Base-by-base conservation (phyloP, 169 alveolate genomes). In the Plasmodium vivax region DNA sequence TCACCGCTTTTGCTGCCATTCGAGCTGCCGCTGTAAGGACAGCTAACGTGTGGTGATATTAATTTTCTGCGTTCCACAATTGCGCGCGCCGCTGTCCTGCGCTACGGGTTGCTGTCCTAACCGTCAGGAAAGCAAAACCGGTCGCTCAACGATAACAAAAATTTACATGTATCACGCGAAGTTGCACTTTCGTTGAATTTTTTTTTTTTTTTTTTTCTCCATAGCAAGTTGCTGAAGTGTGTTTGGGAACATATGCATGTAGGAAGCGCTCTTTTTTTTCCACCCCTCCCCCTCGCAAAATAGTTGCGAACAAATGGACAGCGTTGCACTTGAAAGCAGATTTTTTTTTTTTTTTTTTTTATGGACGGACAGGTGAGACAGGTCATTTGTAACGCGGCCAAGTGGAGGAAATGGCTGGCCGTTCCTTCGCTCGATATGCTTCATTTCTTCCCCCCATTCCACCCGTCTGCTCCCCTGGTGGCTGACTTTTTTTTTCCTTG, bases 251-350 rank as follows among this genome's bases (percentile, higher is more conserved):
- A 62, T 62, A 3, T 62, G 75, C 36, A 62, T 62, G 75, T 62
- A 62, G 75, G 34, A 62, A 62, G 14, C n/a, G 4, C 75, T 19
- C 75, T 62, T 62, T 8, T 62, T 16, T 62, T n/a, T 12, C 34
- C 34, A 19, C 9, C 75, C 75, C 34, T 1, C 14, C 36, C 3
- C 14, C 75, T 27, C 34, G 36, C 34, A 62, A 75, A 19, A 38
- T 27, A 36, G 34, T 12, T 41, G 71, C 71, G 16, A 10, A 14
- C 56, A 19, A 43, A 43, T 47, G 77, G 56, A 82, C 47, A 51
- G 77, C n/a, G 30, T 58, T 83, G 92, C 92, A 83, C 92, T 83
- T 36, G 75, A 38, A 62, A 58, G 92, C 92, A 83, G 72, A 83
- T 62, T 45, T 83, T 32, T 82, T 14, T 47, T 3, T 47, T 47